A percentile compares a stretch with the other conserved stretches of the same genome.
Conservation (phyloP, 2,329 filamentous ascomycete genomes). For the Fusarium xyrophilum region DNA sequence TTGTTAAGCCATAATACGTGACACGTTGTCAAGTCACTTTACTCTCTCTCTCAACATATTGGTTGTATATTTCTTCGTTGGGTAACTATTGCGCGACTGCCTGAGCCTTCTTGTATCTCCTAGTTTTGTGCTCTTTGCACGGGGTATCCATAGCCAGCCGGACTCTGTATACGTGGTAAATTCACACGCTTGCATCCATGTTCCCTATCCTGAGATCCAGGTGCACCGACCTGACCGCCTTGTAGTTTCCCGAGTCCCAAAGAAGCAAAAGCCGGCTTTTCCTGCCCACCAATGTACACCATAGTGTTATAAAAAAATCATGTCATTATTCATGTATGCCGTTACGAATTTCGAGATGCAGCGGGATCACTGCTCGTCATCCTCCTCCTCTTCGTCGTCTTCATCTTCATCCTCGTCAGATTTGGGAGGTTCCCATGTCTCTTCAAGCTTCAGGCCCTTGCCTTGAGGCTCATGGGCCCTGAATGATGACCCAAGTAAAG, state of each 20-base stretch:
- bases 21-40: neutral
- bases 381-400: slow-evolving; percentile 53
- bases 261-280: slow-evolving; percentile 5
- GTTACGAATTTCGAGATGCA: slow-evolving; percentile 22
- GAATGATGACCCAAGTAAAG: slow-evolving; percentile 60
- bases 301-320: slow-evolving; percentile 26
- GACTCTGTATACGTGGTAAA: slow-evolving; percentile 27
- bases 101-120: slow-evolving; percentile 14
- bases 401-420: slow-evolving; percentile 64
- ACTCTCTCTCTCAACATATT: neutral
- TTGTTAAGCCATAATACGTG: neutral
- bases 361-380: slow-evolving; percentile 43
- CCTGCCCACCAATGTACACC: slow-evolving; percentile 6
- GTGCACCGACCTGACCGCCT: slow-evolving; percentile 18
- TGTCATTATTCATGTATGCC: slow-evolving; percentile 32
- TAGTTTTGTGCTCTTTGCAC: slow-evolving; percentile 28
- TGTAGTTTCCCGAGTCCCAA: neutral
- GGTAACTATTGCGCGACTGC: slow-evolving; percentile 4
- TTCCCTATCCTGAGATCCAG: slow-evolving; percentile 14
- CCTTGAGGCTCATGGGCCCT: slow-evolving; percentile 59
- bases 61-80: slow-evolving; percentile 2
- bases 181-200: slow-evolving; percentile 16
- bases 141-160: slow-evolving; percentile 36
- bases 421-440: slow-evolving; percentile 76
- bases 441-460: slow-evolving; percentile 81